Percentiles rank a stretch among this genome's conserved stretches.
Evolutionary conservation across 2,329 filamentous ascomycete species (phyloP).

Genomic region (Clarireedia monteithiana): DNA sequence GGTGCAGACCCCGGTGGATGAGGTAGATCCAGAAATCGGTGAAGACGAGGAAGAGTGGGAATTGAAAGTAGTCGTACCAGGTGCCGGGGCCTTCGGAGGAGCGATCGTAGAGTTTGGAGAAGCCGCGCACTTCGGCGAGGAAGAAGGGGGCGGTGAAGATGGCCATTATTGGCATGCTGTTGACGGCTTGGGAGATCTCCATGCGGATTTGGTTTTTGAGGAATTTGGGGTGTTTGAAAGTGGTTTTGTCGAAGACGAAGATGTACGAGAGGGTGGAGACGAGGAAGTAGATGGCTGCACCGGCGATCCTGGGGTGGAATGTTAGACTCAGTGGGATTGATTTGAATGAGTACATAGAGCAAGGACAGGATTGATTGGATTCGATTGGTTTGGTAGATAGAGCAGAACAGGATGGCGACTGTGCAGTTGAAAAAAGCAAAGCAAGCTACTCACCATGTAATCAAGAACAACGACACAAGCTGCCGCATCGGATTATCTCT

Average conservation of each 20-base stretch:
- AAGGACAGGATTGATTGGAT: neutral
- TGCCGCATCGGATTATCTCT: constrained; percentile 76
- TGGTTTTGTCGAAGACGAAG: constrained; percentile 87
- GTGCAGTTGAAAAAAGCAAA: neutral
- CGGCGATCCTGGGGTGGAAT: constrained; percentile 62
- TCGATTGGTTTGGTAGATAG: too few relatives aligned
- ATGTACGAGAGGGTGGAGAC: constrained; percentile 77
- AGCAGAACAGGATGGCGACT: neutral
- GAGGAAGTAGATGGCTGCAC: constrained; percentile 74
- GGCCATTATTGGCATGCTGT: constrained; percentile 74
- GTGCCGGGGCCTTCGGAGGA: constrained; percentile 64
- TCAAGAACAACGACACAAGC: constrained; percentile 65
- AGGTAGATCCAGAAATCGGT: constrained; percentile 89
- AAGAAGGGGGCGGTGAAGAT: constrained; percentile 75
- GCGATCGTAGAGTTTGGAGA: constrained; percentile 81
- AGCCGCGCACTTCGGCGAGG: constrained; percentile 73
- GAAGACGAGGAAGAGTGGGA: constrained; percentile 80
- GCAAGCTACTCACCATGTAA: constrained; percentile 63
- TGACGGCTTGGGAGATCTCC: constrained; percentile 75
- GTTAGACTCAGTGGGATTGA: neutral
- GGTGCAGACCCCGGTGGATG: constrained; percentile 81
- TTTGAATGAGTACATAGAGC: too few relatives aligned
- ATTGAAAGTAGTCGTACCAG: constrained; percentile 76
- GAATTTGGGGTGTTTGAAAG: constrained; percentile 84
- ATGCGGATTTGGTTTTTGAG: constrained; percentile 85